These are phyloP conservation scores for Magnolia sinica DNA, from an alignment of 164 flowering plant species.

Conservation along the genomic window DNA sequence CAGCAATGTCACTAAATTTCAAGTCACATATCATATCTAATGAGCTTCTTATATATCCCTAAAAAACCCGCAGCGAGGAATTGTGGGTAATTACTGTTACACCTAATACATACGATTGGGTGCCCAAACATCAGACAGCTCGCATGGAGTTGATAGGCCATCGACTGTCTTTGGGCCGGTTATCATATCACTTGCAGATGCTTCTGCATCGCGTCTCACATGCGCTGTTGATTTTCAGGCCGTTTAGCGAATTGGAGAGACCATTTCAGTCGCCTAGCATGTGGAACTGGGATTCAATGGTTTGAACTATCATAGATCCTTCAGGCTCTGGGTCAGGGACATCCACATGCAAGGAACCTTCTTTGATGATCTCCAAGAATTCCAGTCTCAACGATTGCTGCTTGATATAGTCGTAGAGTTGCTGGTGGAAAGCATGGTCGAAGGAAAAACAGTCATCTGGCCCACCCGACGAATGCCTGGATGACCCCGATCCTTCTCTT, in stretches of 20 bases:
- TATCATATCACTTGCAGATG: neutral
- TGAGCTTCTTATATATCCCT: slow-evolving; percentile 1
- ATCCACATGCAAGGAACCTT: slow-evolving; percentile 71
- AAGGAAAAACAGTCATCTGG: slow-evolving; percentile 52
- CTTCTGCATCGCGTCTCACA: slow-evolving; percentile 1
- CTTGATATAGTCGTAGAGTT: slow-evolving; percentile 63
- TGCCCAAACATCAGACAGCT: neutral
- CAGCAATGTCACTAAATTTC: neutral
- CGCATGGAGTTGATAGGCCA: neutral
- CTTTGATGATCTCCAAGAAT: slow-evolving; percentile 37
- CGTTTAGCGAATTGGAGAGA: slow-evolving; percentile 21
- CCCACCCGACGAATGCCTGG: slow-evolving; percentile 33
- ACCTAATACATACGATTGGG: neutral
- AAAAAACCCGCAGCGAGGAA: slow-evolving; percentile 13
- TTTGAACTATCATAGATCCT: slow-evolving; percentile 49
- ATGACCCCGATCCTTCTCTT: slow-evolving; percentile 70
- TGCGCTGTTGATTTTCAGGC: slow-evolving; percentile 21
- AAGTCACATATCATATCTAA: slow-evolving; percentile 10
- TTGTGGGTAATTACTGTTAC: neutral
- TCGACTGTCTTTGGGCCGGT: neutral
- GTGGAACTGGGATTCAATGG: slow-evolving; percentile 62
- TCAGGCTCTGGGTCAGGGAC: slow-evolving; percentile 60
- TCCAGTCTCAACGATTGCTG: slow-evolving; percentile 36
- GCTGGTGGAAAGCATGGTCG: slow-evolving; percentile 78
- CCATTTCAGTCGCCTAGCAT: slow-evolving; percentile 38